A percentile compares a stretch with the other conserved stretches of the same genome.
Conservation (phyloP, 805 yeast genomes). For the Teunomyces atbi region DNA sequence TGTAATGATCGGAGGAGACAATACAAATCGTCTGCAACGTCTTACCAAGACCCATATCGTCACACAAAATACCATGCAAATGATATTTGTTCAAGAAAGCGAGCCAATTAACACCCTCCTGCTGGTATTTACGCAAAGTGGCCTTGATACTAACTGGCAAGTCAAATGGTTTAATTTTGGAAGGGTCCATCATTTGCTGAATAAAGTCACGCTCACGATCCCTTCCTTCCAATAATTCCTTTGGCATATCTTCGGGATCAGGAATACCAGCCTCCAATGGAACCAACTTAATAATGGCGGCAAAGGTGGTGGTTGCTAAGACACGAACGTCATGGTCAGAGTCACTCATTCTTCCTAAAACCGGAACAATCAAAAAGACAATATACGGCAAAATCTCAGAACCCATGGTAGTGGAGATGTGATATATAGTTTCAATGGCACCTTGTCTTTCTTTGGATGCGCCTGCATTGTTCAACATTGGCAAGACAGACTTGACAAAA, state of each 20-base stretch:
- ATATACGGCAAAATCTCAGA: constrained; percentile 88
- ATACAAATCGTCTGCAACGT: constrained; percentile 96
- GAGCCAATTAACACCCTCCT: constrained; percentile 98
- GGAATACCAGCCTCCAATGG: constrained; percentile 98
- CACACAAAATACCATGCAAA: constrained; percentile 95
- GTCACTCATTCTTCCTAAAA: constrained; percentile 97
- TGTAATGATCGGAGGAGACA: constrained; percentile 91
- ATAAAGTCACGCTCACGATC: constrained; percentile 93
- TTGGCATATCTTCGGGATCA: constrained; percentile 90
- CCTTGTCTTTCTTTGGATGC: constrained; percentile 80
- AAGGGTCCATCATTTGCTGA: constrained; percentile 96
- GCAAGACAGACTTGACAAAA: constrained; percentile 74
- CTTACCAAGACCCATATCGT: constrained; percentile 99
- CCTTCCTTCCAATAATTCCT: constrained; percentile 78
- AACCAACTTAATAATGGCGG: constrained; percentile 89
- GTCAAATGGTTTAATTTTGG: constrained; percentile 81
- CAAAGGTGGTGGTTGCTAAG: constrained; percentile 93
- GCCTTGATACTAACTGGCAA: constrained; percentile 92
- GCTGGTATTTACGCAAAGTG: constrained; percentile 90
- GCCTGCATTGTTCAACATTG: constrained; percentile 76
- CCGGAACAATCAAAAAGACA: constrained; percentile 93
- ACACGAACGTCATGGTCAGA: constrained; percentile 83
- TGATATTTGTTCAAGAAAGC: constrained; percentile 94
- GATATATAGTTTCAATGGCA: constrained; percentile 87
- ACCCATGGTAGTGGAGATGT: constrained; percentile 82